Percentiles rank a stretch among this genome's conserved stretches.
These are phyloP conservation scores for Epicoccum sorghinum DNA, from an alignment of 2,329 filamentous ascomycete genomes.

Conservation along the genomic window DNA sequence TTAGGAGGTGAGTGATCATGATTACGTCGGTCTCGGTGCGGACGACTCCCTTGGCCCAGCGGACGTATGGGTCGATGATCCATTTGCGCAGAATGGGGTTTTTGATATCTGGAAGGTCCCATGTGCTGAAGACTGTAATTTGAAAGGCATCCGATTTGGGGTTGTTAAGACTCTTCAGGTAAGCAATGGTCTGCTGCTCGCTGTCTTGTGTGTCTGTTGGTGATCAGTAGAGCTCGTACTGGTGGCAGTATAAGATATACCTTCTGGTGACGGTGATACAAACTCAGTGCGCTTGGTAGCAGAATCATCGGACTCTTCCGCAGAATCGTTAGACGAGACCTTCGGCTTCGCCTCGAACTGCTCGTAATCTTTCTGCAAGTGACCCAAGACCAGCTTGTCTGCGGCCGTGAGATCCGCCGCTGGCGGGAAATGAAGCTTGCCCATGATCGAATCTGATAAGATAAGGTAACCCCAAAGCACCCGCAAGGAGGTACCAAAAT, in stretches of 20 bases:
- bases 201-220: constrained; percentile 36
- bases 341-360: constrained; percentile 13
- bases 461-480: background rate
- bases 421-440: constrained; percentile 37
- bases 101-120: constrained; percentile 57
- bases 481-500: background rate
- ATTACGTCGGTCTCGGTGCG: constrained; percentile 75
- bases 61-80: constrained; percentile 65
- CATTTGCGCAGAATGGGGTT: constrained; percentile 48
- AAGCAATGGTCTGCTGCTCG: constrained; percentile 48
- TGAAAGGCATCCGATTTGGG: constrained; percentile 56
- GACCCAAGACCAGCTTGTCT: constrained; percentile 38
- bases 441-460: constrained; percentile 26
- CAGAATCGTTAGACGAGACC: constrained; percentile 11
- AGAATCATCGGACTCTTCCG: constrained; percentile 35
- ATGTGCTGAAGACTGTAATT: constrained; percentile 61
- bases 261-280: constrained; percentile 40
- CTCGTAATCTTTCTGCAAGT: constrained; percentile 40
- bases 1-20: constrained; percentile 75
- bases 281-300: constrained; percentile 33
- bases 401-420: constrained; percentile 40
- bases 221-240: background rate
- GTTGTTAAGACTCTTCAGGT: constrained; percentile 59
- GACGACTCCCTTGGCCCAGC: constrained; percentile 61
- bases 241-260: constrained; percentile 10